A percentile compares a stretch with the other conserved stretches of the same genome.
Conservation (phyloP, 2,329 filamentous ascomycete genomes). For the Chaetoscypha palmicola region DNA sequence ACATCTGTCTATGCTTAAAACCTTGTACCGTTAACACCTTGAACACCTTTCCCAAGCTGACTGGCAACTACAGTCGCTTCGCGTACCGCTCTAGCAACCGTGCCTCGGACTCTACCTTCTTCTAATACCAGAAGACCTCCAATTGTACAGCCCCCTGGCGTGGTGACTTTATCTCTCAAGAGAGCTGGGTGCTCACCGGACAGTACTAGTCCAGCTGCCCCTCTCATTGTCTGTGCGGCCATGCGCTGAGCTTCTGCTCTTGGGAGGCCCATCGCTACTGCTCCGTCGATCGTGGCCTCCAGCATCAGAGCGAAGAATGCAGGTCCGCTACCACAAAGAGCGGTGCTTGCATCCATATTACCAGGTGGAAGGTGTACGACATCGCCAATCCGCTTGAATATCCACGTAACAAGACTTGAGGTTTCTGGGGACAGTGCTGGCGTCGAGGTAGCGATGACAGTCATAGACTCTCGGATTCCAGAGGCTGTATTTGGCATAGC, state of each 20-base stretch:
- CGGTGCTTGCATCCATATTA: slow-evolving; percentile 67
- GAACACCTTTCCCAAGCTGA: slow-evolving; percentile 48
- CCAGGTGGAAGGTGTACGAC: slow-evolving; percentile 59
- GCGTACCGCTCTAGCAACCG: slow-evolving; percentile 59
- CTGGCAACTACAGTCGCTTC: slow-evolving; percentile 65
- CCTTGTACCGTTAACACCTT: slow-evolving; percentile 43
- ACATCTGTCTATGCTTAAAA: slow-evolving; percentile 23
- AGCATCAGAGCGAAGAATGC: slow-evolving; percentile 71
- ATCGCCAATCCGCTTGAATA: slow-evolving; percentile 68
- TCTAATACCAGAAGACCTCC: slow-evolving; percentile 67
- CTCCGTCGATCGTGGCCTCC: slow-evolving; percentile 70
- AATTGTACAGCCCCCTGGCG: slow-evolving; percentile 72
- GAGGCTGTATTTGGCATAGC: slow-evolving; percentile 83
- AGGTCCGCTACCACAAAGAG: slow-evolving; percentile 66
- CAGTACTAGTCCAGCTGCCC: slow-evolving; percentile 62
- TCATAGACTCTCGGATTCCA: slow-evolving; percentile 75
- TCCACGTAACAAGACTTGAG: slow-evolving; percentile 60
- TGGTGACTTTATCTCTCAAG: slow-evolving; percentile 68
- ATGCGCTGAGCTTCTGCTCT: slow-evolving; percentile 66
- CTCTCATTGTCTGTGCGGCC: slow-evolving; percentile 73
- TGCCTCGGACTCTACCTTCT: slow-evolving; percentile 62
- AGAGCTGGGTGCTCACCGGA: slow-evolving; percentile 67
- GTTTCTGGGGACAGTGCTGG: slow-evolving; percentile 50
- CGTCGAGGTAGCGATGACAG: slow-evolving; percentile 60
- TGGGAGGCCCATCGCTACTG: slow-evolving; percentile 71